These are phyloP conservation scores for Colletotrichum falcatum DNA, from an alignment of 2,329 filamentous ascomycete species.

Conservation along the genomic window DNA sequence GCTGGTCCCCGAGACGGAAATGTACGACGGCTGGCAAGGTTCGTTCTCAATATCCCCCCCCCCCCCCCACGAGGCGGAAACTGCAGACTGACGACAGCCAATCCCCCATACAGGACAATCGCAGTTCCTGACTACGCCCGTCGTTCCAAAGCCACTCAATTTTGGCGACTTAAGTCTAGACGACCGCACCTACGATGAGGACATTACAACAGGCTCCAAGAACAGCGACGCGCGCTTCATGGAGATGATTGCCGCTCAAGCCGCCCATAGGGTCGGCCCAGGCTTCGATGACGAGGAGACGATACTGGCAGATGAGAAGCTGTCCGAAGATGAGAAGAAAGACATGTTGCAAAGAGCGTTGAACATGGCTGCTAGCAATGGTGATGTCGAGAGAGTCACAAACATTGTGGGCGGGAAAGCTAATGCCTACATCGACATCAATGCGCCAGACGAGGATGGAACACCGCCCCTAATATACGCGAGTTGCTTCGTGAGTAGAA, in stretches of 20 bases:
- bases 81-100: slow-evolving; percentile 20
- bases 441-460: slow-evolving; percentile 91
- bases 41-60: slow-evolving; percentile 44
- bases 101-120: slow-evolving; percentile 81
- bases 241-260: slow-evolving; percentile 95
- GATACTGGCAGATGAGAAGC: slow-evolving; percentile 78
- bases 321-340: slow-evolving; percentile 82
- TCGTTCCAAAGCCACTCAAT: slow-evolving; percentile 83
- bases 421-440: slow-evolving; percentile 82
- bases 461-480: slow-evolving; percentile 98
- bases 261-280: slow-evolving; percentile 81
- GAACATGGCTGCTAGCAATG: slow-evolving; percentile 96
- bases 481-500: slow-evolving; percentile 85
- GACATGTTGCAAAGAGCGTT: slow-evolving; percentile 86
- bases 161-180: slow-evolving; percentile 87
- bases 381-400: slow-evolving; percentile 84
- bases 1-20: slow-evolving; percentile 86
- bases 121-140: slow-evolving; percentile 90
- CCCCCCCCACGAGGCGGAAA: slow-evolving; percentile 7
- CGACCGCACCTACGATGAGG: slow-evolving; percentile 78
- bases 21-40: slow-evolving; percentile 99
- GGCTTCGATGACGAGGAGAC: slow-evolving; percentile 83
- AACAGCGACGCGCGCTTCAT: slow-evolving; percentile 91
- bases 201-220: slow-evolving; percentile 63
- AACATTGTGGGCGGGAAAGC: slow-evolving; percentile 81